Evolutionary conservation across 1,284 basidiomycete genomes (phyloP), one percentile per base, ranked within the genome.

Genomic region (Cryptococcus neoformans): DNA sequence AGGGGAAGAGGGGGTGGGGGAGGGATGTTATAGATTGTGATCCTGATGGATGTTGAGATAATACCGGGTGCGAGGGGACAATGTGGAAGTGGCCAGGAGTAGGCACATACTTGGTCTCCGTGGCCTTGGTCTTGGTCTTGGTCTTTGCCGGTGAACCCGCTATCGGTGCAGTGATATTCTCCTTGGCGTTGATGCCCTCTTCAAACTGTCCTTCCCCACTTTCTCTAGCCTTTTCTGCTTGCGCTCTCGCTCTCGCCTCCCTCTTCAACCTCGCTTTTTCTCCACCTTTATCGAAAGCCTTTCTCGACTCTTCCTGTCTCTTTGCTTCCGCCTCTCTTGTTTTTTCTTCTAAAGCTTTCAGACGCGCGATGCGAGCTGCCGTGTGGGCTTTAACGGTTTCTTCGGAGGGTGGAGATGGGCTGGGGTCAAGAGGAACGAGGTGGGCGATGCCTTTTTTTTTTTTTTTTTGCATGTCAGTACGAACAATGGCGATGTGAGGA

Each of bases 371-470:
- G 9, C 73, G 60, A 10, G 51, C 57, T 1, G 60, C 54, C 3
- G 70, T 69, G 44, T 75, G 65, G 38, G 73, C 68, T 46, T 80
- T 76, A 5, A 90, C 75, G 38, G 85, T 79, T 0, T 75, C 67
- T 0, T 77, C 36, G 0, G 82, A 81, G 0, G 91, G 88, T n/a
- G 80, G 67, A 10, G 69, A 75, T 65, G 90, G 86, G 0, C 88
- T 84, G 3, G 68, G 70, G 4, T 81, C 80, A 60, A 96, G 88
- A 66, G 92, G 85, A 17, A 96, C 80, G 10, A 98, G 79, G 36
- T 88, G 81, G 2, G 89, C 92, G 4, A 87, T 77, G 34, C 84
- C 92, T 93, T 35, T 39, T 75, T 76, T 21, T 21, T 21, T 21
- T 21, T 21, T 21, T 21, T 21, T 21, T 21, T 21, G 21, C 39